phyloP scores from a whole-genome alignment of 768 basidiomycete genomes.

The Psilocybe azurescens region DNA sequence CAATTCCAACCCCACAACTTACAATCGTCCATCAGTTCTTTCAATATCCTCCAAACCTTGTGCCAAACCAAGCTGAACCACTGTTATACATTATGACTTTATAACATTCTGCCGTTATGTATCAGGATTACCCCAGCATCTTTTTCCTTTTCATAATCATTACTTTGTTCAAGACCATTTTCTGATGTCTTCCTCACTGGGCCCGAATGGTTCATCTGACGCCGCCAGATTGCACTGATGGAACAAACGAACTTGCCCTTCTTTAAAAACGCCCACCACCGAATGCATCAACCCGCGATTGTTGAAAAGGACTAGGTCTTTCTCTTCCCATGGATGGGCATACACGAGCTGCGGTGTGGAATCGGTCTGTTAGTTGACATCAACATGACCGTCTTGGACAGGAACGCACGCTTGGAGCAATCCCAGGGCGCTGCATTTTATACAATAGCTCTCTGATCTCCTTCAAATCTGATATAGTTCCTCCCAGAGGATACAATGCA shows the following conservation, averaged over 20 bases:
- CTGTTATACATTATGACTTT: too few species aligned
- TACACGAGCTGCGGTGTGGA: conserved; percentile 16
- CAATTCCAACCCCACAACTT: background rate
- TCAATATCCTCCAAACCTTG: too few species aligned
- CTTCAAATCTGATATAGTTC: conserved; percentile 26
- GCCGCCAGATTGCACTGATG: conserved; percentile 25
- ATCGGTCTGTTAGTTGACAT: background rate
- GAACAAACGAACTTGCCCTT: conserved; percentile 21
- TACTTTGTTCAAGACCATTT: conserved; percentile 8
- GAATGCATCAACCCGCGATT: conserved; percentile 23
- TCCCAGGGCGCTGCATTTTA: conserved; percentile 27
- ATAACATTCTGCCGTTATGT: too few species aligned
- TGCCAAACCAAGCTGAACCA: too few species aligned
- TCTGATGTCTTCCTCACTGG: conserved; percentile 14
- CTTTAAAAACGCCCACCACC: conserved; percentile 21
- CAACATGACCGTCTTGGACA: too few species aligned
- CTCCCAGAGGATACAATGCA: conserved; percentile 58
- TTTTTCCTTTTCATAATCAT: background rate
- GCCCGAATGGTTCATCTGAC: conserved; percentile 17
- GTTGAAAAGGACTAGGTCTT: conserved; percentile 23
- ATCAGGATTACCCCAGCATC: too few species aligned
- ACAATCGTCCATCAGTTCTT: too few species aligned
- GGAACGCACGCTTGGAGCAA: conserved; percentile 16
- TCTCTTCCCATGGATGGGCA: conserved; percentile 21
- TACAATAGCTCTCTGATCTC: conserved; percentile 24